Evolutionary conservation across 2,329 filamentous ascomycete genomes (phyloP).

Genomic region (Botrytis hyacinthi): DNA sequence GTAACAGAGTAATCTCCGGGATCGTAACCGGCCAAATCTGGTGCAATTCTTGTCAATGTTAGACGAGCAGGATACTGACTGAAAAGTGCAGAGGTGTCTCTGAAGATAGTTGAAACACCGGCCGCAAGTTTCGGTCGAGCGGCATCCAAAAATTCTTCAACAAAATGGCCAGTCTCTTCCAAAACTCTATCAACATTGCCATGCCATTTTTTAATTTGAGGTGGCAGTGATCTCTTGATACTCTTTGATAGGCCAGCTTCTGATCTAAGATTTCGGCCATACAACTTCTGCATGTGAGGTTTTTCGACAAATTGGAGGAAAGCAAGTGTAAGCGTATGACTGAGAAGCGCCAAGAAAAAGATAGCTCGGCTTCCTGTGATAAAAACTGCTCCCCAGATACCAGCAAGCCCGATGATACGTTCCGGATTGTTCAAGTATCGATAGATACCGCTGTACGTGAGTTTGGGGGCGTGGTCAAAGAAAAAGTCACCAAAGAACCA

Average conservation of each 20-base stretch:
- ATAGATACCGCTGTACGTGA: conserved; percentile 97
- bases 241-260: conserved; percentile 92
- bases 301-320: conserved; percentile 94
- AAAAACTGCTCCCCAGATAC: conserved; percentile 91
- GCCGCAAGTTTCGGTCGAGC: conserved; percentile 83
- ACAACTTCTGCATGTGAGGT: conserved; percentile 97
- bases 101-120: conserved; percentile 81
- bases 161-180: conserved; percentile 80
- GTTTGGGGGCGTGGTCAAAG: conserved; percentile 81
- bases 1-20: conserved; percentile 76
- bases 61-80: conserved; percentile 85
- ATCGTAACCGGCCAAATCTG: conserved; percentile 77
- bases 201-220: conserved; percentile 78
- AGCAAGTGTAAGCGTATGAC: conserved; percentile 78
- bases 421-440: conserved; percentile 98
- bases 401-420: conserved; percentile 86
- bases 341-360: conserved; percentile 80
- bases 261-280: conserved; percentile 76
- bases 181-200: conserved; percentile 84
- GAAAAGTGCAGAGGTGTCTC: conserved; percentile 84
- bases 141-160: conserved; percentile 85
- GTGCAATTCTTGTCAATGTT: conserved; percentile 74
- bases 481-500: conserved; percentile 99
- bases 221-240: conserved; percentile 80
- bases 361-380: conserved; percentile 88